A percentile compares a stretch with the other conserved stretches of the same genome.
Evolutionary conservation across 306 rosid species (phyloP).

Genomic region (Clitoria ternatea): DNA sequence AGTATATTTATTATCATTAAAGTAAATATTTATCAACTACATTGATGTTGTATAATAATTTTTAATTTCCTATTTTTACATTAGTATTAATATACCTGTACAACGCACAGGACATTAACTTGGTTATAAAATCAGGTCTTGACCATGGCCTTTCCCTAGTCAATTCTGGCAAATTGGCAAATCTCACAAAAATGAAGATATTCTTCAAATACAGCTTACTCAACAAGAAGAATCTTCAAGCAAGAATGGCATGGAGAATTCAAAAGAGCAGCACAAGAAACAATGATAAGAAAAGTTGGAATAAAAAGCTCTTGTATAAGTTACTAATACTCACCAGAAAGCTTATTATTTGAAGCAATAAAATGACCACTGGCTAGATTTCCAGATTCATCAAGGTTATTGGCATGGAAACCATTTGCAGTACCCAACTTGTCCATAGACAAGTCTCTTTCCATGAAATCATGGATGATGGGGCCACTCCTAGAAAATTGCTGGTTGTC

Average conservation of each 20-base stretch:
- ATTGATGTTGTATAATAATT: too few species aligned
- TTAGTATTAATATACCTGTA: too few species aligned
- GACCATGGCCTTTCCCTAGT: background rate
- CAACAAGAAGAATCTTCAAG: background rate
- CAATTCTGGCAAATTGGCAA: background rate
- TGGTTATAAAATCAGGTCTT: background rate
- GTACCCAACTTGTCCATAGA: conserved; percentile 42
- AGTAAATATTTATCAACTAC: too few species aligned
- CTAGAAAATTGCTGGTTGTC: conserved; percentile 39
- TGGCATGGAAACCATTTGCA: conserved; percentile 50
- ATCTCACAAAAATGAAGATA: background rate
- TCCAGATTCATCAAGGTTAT: conserved; percentile 48
- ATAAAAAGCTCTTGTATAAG: background rate
- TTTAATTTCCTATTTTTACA: too few species aligned
- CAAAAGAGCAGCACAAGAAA: background rate
- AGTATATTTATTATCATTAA: too few species aligned
- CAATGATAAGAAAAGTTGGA: background rate
- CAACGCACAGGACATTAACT: too few species aligned
- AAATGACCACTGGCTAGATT: conserved; percentile 34
- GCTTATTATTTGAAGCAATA: conserved; percentile 46
- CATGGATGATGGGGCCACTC: conserved; percentile 43
- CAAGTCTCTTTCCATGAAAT: conserved; percentile 48
- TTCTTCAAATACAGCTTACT: background rate
- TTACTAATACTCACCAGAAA: conserved; percentile 52
- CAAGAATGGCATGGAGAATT: background rate